phyloP scores from a whole-genome alignment of 495 filamentous ascomycete genomes.

The Mytilinidion resinicola region DNA sequence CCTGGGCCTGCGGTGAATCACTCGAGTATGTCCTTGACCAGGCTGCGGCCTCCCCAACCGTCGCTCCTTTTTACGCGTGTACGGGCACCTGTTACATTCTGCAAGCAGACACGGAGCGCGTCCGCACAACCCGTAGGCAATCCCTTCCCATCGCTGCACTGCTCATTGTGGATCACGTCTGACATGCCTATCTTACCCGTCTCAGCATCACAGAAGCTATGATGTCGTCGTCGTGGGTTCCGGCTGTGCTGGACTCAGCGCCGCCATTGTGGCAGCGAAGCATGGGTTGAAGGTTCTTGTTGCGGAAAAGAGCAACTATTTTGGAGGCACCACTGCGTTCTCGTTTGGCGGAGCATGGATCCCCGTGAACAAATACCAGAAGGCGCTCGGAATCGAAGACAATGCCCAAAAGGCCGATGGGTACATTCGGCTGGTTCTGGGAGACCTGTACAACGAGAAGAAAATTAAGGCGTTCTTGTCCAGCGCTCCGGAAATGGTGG shows the following conservation, averaged over 20 bases:
- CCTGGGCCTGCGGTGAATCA: too few relatives aligned
- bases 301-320: slow-evolving; percentile 22
- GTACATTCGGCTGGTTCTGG: slow-evolving; percentile 16
- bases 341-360: slow-evolving; percentile 30
- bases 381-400: slow-evolving; percentile 9
- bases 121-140: too few relatives aligned
- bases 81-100: too few relatives aligned
- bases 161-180: too few relatives aligned
- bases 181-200: too few relatives aligned
- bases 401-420: slow-evolving; percentile 21
- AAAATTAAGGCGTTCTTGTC: slow-evolving; percentile 19
- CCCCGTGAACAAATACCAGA: slow-evolving; percentile 15
- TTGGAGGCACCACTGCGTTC: slow-evolving; percentile 28
- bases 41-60: too few relatives aligned
- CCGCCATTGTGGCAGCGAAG: slow-evolving; percentile 23
- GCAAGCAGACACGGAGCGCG: too few relatives aligned
- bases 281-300: slow-evolving; percentile 21
- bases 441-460: slow-evolving; percentile 13
- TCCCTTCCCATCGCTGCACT: too few relatives aligned
- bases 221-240: slow-evolving; percentile 29
- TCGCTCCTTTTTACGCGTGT: too few relatives aligned
- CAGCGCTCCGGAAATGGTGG: slow-evolving; percentile 27
- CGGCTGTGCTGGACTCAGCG: slow-evolving; percentile 25
- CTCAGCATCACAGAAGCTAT: background rate
- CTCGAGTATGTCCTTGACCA: too few relatives aligned